Conservation (phyloP, 257 asterid species). For the Paraleonurus japonicus region DNA sequence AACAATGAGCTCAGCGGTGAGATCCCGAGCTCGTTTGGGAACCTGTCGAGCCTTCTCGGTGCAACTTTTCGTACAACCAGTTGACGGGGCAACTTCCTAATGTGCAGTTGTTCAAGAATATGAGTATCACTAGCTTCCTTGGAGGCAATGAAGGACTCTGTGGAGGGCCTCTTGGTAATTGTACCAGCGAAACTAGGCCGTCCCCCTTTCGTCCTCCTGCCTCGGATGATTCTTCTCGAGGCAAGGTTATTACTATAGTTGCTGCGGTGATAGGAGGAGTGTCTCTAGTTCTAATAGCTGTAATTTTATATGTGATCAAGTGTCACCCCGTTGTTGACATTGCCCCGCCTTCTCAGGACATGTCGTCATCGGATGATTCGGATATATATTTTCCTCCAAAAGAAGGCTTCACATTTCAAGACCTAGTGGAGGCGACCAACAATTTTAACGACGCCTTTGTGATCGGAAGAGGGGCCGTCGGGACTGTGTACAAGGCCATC, state of each 20-base stretch:
- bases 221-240: slow-evolving; percentile 37
- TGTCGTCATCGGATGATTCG: slow-evolving; percentile 43
- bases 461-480: slow-evolving; percentile 86
- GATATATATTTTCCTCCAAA: slow-evolving; percentile 88
- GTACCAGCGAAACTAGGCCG: slow-evolving; percentile 32
- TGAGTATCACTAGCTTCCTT: slow-evolving; percentile 66
- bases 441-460: slow-evolving; percentile 68
- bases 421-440: slow-evolving; percentile 84
- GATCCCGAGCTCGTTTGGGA: slow-evolving; percentile 76
- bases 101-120: slow-evolving; percentile 64
- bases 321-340: slow-evolving; percentile 42
- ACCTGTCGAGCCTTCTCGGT: slow-evolving; percentile 79
- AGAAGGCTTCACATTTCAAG: slow-evolving; percentile 89
- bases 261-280: slow-evolving; percentile 78
- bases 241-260: slow-evolving; percentile 59
- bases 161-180: slow-evolving; percentile 79
- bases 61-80: slow-evolving; percentile 80
- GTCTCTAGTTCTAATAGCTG: slow-evolving; percentile 66
- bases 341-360: slow-evolving; percentile 36
- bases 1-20: slow-evolving; percentile 74
- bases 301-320: slow-evolving; percentile 67
- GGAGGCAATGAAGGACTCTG: slow-evolving; percentile 77
- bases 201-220: slow-evolving; percentile 34
- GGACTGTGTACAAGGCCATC: slow-evolving; percentile 85
- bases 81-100: slow-evolving; percentile 76